Evolutionary conservation across 2,329 filamentous ascomycete species (phyloP).

Genomic region (Aspergillus quadricinctus): DNA sequence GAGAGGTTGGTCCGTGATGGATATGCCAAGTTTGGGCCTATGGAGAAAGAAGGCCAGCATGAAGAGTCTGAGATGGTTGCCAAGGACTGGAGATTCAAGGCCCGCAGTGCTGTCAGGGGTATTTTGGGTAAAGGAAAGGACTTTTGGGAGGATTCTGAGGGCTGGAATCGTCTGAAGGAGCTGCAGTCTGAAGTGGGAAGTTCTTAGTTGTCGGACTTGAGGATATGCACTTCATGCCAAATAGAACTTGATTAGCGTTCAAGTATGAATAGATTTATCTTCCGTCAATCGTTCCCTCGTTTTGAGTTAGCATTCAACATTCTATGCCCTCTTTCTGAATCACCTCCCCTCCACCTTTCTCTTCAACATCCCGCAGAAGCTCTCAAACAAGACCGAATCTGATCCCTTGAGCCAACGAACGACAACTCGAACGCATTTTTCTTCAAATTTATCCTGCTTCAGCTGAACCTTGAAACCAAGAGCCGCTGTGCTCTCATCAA

Average conservation of each 20-base stretch:
- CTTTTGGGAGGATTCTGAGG: conserved; percentile 68
- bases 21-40: conserved; percentile 72
- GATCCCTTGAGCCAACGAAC: conserved; percentile 72
- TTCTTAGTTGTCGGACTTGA: background rate
- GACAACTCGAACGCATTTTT: conserved; percentile 45
- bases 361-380: conserved; percentile 77
- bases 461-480: conserved; percentile 60
- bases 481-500: conserved; percentile 35
- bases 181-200: conserved; percentile 34
- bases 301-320: background rate
- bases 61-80: conserved; percentile 61
- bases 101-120: conserved; percentile 74
- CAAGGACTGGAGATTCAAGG: conserved; percentile 82
- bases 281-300: background rate
- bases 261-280: background rate
- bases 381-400: conserved; percentile 74
- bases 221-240: background rate
- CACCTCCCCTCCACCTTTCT: conserved; percentile 40
- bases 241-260: background rate
- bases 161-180: conserved; percentile 36
- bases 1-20: conserved; percentile 70
- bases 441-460: conserved; percentile 28
- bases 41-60: conserved; percentile 53
- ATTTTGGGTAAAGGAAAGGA: conserved; percentile 79
- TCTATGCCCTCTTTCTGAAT: background rate